Evolutionary conservation across 129 eudicot species (phyloP).

Genomic region (Ambrosia artemisiifolia): DNA sequence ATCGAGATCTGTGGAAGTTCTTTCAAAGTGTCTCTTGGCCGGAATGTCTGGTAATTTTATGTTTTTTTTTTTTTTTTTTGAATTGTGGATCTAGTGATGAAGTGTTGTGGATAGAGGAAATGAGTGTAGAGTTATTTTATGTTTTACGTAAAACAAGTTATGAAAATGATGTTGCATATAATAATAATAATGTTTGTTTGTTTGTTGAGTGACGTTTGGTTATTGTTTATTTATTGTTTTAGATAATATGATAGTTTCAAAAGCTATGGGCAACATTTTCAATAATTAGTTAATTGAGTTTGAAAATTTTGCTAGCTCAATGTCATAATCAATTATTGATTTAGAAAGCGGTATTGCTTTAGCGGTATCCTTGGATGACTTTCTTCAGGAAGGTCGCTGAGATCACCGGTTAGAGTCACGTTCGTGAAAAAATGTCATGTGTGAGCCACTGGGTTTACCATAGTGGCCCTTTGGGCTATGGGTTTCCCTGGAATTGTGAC

Average conservation of each 20-base stretch:
- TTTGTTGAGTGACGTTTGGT: slow-evolving; percentile 12
- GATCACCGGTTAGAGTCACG: no score
- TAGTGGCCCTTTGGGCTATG: no score
- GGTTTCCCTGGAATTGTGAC: no score
- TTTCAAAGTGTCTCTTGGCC: slow-evolving; percentile 73
- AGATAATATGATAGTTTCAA: slow-evolving; percentile 12
- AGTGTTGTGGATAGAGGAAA: neutral
- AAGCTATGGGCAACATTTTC: neutral
- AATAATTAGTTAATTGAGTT: neutral
- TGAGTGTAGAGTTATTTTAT: neutral
- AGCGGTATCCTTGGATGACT: no score
- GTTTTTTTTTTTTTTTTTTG: neutral
- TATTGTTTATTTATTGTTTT: neutral
- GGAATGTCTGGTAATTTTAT: slow-evolving; percentile 78
- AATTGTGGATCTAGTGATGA: slow-evolving; percentile 15
- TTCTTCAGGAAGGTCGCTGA: no score
- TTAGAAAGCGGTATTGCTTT: no score
- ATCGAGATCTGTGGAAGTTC: slow-evolving; percentile 78
- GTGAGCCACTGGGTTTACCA: no score
- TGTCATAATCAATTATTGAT: neutral
- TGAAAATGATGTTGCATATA: neutral
- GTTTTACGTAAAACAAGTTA: neutral
- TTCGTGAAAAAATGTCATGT: no score
- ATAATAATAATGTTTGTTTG: neutral
- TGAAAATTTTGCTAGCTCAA: neutral